phyloP scores from a whole-genome alignment of 2,329 filamentous ascomycete genomes.

The Ascochyta fabae region DNA sequence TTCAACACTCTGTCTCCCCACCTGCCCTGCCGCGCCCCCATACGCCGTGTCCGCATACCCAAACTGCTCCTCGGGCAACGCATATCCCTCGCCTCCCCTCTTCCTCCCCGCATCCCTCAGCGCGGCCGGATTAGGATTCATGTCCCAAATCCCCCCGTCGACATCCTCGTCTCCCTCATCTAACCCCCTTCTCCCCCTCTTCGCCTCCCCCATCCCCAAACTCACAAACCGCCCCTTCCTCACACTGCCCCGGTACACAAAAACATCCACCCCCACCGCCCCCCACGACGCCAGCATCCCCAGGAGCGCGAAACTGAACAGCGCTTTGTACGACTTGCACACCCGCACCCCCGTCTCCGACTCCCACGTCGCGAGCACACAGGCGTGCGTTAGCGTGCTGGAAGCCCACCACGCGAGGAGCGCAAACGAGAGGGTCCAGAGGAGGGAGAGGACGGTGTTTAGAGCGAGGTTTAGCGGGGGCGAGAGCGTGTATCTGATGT shows the following conservation, averaged over 20 bases:
- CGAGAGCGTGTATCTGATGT: conserved; percentile 60
- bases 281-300: conserved; percentile 57
- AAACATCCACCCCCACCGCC: conserved; percentile 58
- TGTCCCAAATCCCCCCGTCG: conserved; percentile 17
- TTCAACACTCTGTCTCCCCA: conserved; percentile 23
- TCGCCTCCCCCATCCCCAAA: conserved; percentile 51
- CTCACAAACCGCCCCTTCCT: conserved; percentile 57
- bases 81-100: conserved; percentile 47
- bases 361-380: conserved; percentile 60
- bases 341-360: conserved; percentile 61
- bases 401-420: conserved; percentile 62
- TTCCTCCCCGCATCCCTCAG: conserved; percentile 6
- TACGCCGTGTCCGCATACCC: conserved; percentile 52
- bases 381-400: conserved; percentile 60
- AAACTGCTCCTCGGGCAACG: conserved; percentile 52
- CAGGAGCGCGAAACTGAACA: conserved; percentile 63
- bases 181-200: conserved; percentile 4
- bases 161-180: neutral
- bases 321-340: conserved; percentile 64
- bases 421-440: conserved; percentile 61
- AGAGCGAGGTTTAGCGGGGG: conserved; percentile 58
- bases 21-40: conserved; percentile 41
- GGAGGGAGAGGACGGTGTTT: conserved; percentile 56
- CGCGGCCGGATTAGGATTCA: conserved; percentile 36
- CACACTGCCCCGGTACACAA: conserved; percentile 51